Evolutionary conservation across 257 asterid genomes (phyloP), one percentile per base, ranked within the genome.

Genomic region (Leptodermis oblonga): DNA sequence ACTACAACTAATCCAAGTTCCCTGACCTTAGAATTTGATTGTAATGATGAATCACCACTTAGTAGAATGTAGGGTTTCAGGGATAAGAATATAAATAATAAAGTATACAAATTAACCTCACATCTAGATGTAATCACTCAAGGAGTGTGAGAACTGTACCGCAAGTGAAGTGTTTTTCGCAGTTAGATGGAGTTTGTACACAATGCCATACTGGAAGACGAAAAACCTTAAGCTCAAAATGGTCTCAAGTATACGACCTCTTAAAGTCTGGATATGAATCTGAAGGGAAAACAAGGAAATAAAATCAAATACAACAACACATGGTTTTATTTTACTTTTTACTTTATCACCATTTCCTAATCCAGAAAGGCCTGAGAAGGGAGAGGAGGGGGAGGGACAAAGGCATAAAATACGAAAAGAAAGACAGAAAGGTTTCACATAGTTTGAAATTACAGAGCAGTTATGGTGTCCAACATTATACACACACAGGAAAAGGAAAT

Each of bases 161-260:
- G 95, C 96, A 75, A 94, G 68, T 28, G 99, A 94, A n/a, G 99
- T 94, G 77, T 84, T 39, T 25, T 67, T 60, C 51, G 89, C 92
- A 31, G 95, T 89, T 70, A 91, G 82, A 67, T 89, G 82, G 72
- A 94, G 96, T 81, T 91, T 91, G 83, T 94, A 94, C 7, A 94
- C 99, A 79, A 94, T 81, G 73, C 99, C 99, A 72, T 91, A 94
- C 79, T 94, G 99, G 72, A 94, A 94, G 67, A 94, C 67, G 26
- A 94, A 74, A 82, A 94, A 94, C 77, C 99, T 86, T 82, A 90
- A 84, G 86, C 96, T 94, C 86, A 94, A 83, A 68, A 94, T 78
- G 34, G 99, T 94, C 77, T 94, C 99, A 42, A 94, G 99, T 80
- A 94, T 89, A 74, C 90, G 92, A 65, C 99, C 99, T 80, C 99